Percentiles rank a stretch among this genome's conserved stretches.
Conservation (phyloP, 2,329 filamentous ascomycete species). For the Diaporthe sp. region DNA sequence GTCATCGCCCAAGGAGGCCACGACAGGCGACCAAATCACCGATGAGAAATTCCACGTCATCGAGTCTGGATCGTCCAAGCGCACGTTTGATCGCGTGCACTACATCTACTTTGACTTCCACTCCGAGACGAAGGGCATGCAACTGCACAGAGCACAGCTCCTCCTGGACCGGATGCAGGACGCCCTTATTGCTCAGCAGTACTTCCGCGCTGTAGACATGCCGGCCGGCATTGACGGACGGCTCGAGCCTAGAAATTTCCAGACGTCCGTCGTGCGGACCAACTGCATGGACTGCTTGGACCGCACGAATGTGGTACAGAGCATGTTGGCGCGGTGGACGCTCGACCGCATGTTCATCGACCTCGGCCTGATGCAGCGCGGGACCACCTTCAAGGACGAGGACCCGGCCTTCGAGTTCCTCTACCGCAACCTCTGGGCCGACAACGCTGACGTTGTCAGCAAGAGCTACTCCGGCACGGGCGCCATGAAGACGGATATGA, state of each 20-base stretch:
- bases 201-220: constrained; percentile 93
- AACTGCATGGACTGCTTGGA: constrained; percentile 99
- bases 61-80: constrained; percentile 69
- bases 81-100: constrained; percentile 86
- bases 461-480: constrained; percentile 95
- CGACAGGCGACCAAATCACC: constrained; percentile 76
- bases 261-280: constrained; percentile 93
- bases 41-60: constrained; percentile 87
- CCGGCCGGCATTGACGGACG: constrained; percentile 78
- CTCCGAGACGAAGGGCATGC: constrained; percentile 94
- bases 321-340: constrained; percentile 92
- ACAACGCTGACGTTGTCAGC: constrained; percentile 97
- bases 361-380: constrained; percentile 81
- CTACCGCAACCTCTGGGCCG: constrained; percentile 98
- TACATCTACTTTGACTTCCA: constrained; percentile 99
- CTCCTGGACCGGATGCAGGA: constrained; percentile 86
- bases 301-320: constrained; percentile 97
- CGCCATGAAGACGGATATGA: constrained; percentile 98
- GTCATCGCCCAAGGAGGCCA: constrained; percentile 75
- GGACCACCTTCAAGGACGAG: constrained; percentile 81
- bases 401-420: constrained; percentile 87
- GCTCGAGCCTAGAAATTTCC: constrained; percentile 83
- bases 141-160: constrained; percentile 91
- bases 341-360: constrained; percentile 91
- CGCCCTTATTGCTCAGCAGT: constrained; percentile 83